Conservation (phyloP, 768 basidiomycete genomes). For the Butyriboletus loyo region DNA sequence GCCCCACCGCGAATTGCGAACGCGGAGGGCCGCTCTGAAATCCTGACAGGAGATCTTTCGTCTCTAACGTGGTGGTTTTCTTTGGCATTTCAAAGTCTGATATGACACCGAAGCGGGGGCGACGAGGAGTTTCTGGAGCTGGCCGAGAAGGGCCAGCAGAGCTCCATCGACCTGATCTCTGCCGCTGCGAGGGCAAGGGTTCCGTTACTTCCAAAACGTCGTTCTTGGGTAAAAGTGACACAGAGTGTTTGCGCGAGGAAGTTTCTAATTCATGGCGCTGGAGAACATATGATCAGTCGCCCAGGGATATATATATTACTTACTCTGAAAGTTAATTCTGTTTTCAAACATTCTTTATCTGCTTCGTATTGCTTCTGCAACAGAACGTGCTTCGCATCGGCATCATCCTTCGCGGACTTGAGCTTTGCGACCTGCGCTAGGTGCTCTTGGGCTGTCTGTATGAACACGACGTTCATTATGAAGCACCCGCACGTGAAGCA, state of each 20-base stretch:
- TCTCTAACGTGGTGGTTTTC: constrained; percentile 9
- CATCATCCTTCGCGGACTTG: constrained; percentile 58
- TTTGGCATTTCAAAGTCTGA: constrained; percentile 24
- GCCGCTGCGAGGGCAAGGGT: constrained; percentile 39
- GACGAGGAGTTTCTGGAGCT: constrained; percentile 37
- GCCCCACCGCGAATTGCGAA: constrained; percentile 13
- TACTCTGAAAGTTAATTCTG: constrained; percentile 70
- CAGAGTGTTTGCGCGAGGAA: constrained; percentile 47
- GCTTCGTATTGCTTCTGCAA: constrained; percentile 61
- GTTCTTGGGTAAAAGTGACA: constrained; percentile 44
- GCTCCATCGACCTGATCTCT: constrained; percentile 31
- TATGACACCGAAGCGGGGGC: constrained; percentile 33
- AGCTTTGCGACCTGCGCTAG: constrained; percentile 53
- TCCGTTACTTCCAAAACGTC: constrained; percentile 42
- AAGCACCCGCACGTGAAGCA: not conserved
- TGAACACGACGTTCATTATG: not conserved
- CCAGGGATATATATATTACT: constrained; percentile 12
- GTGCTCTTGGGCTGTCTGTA: constrained; percentile 59
- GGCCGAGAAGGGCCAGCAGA: constrained; percentile 28
- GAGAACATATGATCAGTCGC: constrained; percentile 13
- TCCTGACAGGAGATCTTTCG: constrained; percentile 25
- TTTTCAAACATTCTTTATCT: constrained; percentile 67
- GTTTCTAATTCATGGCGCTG: constrained; percentile 72
- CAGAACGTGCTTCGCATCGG: constrained; percentile 52
- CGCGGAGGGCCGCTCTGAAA: constrained; percentile 20